phyloP scores from a whole-genome alignment of 1,284 basidiomycete species.

The Wallemia hederae region DNA sequence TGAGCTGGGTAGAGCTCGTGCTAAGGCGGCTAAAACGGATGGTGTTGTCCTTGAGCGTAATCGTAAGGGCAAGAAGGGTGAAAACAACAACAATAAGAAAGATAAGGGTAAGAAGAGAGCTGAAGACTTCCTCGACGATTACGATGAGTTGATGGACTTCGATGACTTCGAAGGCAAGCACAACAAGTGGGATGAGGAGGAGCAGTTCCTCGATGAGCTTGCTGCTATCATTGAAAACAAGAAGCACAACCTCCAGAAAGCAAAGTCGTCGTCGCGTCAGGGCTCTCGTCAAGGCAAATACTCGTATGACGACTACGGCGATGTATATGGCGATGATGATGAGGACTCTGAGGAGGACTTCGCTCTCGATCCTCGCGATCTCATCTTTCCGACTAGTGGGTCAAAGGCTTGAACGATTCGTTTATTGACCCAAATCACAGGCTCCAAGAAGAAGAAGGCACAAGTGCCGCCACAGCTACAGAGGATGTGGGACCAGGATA shows the following conservation, averaged over 20 bases:
- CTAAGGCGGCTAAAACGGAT: background rate
- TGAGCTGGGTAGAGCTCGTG: background rate
- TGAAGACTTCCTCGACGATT: background rate
- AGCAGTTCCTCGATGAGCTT: background rate
- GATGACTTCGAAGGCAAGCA: background rate
- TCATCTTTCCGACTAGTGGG: background rate
- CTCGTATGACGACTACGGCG: background rate
- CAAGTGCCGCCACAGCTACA: background rate
- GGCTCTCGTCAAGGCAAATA: background rate
- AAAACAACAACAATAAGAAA: no score
- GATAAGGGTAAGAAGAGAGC: background rate
- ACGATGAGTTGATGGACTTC: background rate
- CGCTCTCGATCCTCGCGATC: background rate
- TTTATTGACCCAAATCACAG: background rate
- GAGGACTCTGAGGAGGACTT: background rate
- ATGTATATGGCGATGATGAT: background rate
- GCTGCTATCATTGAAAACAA: background rate
- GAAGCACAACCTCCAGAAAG: background rate
- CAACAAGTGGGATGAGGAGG: background rate
- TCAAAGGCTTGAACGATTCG: background rate
- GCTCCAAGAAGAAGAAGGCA: background rate
- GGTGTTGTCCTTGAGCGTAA: background rate
- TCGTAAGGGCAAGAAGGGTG: no score
- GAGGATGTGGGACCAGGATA: background rate
- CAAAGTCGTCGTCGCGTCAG: background rate